Conservation (phyloP, 225 moss, liverwort and hornwort species). For the Polytrichum commune region DNA sequence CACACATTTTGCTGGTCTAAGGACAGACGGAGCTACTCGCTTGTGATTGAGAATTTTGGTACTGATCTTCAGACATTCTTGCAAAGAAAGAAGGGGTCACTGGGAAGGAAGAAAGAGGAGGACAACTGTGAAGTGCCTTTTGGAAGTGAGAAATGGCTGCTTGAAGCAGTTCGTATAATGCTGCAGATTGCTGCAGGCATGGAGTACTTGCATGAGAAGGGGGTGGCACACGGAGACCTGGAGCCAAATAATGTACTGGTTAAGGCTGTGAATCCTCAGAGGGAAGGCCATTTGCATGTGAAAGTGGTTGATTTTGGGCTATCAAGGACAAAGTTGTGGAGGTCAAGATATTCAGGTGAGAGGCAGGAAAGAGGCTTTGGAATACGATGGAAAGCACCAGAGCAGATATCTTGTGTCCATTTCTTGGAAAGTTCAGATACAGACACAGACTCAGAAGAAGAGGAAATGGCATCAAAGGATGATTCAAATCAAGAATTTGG, state of each 20-base stretch:
- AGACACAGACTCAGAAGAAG: not conserved
- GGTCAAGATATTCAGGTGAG: not conserved
- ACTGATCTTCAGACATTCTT: conserved; percentile 7
- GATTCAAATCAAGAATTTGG: not conserved
- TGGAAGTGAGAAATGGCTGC: not conserved
- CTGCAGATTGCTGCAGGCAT: conserved; percentile 5
- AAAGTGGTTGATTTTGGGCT: conserved; percentile 9
- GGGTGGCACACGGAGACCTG: conserved; percentile 3
- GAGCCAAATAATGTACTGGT: conserved; percentile 7
- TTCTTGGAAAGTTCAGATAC: too few relatives aligned
- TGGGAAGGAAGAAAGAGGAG: too few relatives aligned
- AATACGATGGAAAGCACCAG: not conserved
- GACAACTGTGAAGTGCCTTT: not conserved
- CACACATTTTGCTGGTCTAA: not conserved
- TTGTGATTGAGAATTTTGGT: not conserved
- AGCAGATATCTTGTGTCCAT: not conserved
- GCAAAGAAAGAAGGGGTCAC: not conserved
- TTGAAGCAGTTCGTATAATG: conserved; percentile 1
- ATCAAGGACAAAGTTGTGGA: not conserved
- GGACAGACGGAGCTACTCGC: conserved; percentile 4
- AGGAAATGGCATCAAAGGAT: not conserved
- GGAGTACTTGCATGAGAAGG: conserved; percentile 3
- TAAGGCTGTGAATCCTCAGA: not conserved
- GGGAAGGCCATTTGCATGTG: not conserved
- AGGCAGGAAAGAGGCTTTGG: not conserved